Base-by-base conservation (phyloP, 495 filamentous ascomycete species). In the Aspergillus diversus region DNA sequence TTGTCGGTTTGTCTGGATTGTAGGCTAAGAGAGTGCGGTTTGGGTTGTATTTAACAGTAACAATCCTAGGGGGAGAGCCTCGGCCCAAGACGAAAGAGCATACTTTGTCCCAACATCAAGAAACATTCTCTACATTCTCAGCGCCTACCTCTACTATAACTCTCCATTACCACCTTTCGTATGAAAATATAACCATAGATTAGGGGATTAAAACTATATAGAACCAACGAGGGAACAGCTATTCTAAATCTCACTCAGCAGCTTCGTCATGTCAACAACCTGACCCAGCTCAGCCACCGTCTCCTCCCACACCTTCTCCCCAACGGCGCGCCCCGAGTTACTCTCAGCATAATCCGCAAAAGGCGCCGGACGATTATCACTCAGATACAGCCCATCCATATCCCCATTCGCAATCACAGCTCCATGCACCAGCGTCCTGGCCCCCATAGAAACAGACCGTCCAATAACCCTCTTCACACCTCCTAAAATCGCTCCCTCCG, bases 291-390 rank as follows among this genome's bases (percentile, higher is more conserved):
- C 60, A 32, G n/a, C 7, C 12, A 62, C 17, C 21, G 42, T 62
- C 52, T 49, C 52, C 5, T 56, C 33, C 60, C 60, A 56, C 15
- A 56, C 60, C 52, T 49, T 17, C 4, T 12, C 7, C 60, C 50
- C 51, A 0, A 11, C 50, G 13, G 31, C 33, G 11, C 42, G 11
- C 13, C 60, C 60, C 1, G 8, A 5, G 2, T 39, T 50, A 42
- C 51, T 56, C 1, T 39, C 52, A 1, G 13, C 52, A 6, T 56
- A 56, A 2, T 42, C 60, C 27, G 52, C 60, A 56, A 62, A 62
- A 1, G 51, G 67, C 5, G 52, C 55, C 6, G 59, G 33, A 5
- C 43, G 35, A 56, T 69, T 69, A 34, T 73, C 64, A 50, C 74
- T 63, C 34, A 75, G 32, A 33, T 73, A 62, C 42, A 7, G 17